Evolutionary conservation across 129 eudicot genomes (phyloP).

Genomic region (Flaveria bidentis): DNA sequence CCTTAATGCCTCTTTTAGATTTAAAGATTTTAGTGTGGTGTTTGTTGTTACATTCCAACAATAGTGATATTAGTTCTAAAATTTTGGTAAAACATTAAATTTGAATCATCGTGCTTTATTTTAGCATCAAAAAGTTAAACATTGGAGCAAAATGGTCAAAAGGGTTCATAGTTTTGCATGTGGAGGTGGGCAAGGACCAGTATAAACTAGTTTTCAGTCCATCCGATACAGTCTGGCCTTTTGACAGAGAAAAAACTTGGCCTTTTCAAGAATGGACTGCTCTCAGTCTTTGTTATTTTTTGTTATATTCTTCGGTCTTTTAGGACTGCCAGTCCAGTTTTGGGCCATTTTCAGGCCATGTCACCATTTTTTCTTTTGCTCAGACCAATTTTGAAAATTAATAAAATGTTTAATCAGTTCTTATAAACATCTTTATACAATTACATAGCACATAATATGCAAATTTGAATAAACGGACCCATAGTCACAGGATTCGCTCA

Average conservation of each 20-base stretch:
- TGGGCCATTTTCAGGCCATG: background rate
- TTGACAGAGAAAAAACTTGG: background rate
- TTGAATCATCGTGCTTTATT: background rate
- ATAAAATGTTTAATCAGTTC: background rate
- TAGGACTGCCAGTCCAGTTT: background rate
- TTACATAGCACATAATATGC: background rate
- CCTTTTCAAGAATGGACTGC: background rate
- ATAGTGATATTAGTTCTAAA: background rate
- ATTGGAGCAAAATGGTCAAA: background rate
- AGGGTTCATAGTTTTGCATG: slow-evolving; percentile 6
- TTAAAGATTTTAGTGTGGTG: background rate
- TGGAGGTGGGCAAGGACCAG: background rate
- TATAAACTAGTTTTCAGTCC: background rate
- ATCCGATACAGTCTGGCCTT: background rate
- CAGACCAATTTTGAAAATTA: background rate
- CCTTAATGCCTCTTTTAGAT: slow-evolving; percentile 11
- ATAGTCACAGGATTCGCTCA: too few species aligned
- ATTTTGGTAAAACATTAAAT: background rate
- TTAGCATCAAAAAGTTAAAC: background rate
- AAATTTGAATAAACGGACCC: background rate
- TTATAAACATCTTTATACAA: background rate
- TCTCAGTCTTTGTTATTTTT: background rate
- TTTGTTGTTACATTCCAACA: slow-evolving; percentile 16
- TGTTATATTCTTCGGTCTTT: too few species aligned
- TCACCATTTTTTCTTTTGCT: background rate